Evolutionary conservation across 345 rosid genomes (phyloP).

Genomic region (Hibiscus trionum): DNA sequence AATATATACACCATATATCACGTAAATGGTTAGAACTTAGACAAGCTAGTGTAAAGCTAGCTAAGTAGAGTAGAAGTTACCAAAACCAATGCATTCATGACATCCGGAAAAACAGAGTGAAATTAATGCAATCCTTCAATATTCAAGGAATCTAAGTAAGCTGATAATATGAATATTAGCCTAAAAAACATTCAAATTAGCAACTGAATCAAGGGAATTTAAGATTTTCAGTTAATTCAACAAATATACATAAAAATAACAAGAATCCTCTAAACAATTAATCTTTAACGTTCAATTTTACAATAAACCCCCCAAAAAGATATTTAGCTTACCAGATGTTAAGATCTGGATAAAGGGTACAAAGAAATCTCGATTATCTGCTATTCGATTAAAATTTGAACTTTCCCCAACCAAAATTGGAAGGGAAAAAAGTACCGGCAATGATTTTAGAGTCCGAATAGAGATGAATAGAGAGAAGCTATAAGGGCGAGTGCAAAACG

Average conservation of each 20-base stretch:
- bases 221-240: background rate
- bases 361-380: slow-evolving; percentile 2
- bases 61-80: background rate
- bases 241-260: background rate
- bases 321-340: slow-evolving; percentile 28
- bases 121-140: background rate
- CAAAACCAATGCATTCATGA: background rate
- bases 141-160: slow-evolving; percentile 7
- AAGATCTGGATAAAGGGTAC: slow-evolving; percentile 27
- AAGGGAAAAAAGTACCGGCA: background rate
- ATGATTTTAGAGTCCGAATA: background rate
- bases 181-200: slow-evolving; percentile 10
- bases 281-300: slow-evolving; percentile 3
- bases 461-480: slow-evolving; percentile 2
- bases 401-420: background rate
- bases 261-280: background rate
- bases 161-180: background rate
- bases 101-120: background rate
- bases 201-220: slow-evolving; percentile 2
- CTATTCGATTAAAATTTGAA: background rate
- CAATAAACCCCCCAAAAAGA: background rate
- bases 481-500: background rate
- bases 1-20: background rate
- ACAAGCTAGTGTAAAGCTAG: background rate
- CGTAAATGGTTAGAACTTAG: background rate